Conservation (phyloP, 148 eudicot genomes). For the Nepenthes gracilis region DNA sequence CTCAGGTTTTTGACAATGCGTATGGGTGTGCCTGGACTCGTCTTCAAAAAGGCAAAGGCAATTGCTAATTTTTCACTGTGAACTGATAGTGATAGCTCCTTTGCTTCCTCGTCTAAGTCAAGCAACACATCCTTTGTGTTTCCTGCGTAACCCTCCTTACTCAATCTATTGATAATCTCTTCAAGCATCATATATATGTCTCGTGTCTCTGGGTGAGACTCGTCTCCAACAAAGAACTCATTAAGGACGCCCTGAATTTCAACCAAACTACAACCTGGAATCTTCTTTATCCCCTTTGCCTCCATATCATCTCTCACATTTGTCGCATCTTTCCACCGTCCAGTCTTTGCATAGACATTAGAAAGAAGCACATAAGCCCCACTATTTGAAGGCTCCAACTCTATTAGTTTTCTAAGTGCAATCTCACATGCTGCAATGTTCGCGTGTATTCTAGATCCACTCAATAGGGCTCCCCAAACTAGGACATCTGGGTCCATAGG, state of each 20-base stretch:
- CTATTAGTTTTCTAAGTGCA: slow-evolving; percentile 19
- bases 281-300: slow-evolving; percentile 18
- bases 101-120: slow-evolving; percentile 30
- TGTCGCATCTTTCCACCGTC: slow-evolving; percentile 26
- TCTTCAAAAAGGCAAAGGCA: slow-evolving; percentile 24
- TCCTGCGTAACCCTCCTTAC: slow-evolving; percentile 15
- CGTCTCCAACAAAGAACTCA: slow-evolving; percentile 29
- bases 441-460: slow-evolving; percentile 23
- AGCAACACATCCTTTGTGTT: slow-evolving; percentile 17
- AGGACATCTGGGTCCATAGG: slow-evolving; percentile 31
- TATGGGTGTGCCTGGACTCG: slow-evolving; percentile 15
- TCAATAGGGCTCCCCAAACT: slow-evolving; percentile 28
- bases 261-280: slow-evolving; percentile 23
- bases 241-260: slow-evolving; percentile 24
- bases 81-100: slow-evolving; percentile 14
- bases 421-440: slow-evolving; percentile 20
- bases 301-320: slow-evolving; percentile 21
- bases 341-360: slow-evolving; percentile 21
- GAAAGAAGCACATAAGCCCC: slow-evolving; percentile 27
- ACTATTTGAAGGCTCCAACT: slow-evolving; percentile 21
- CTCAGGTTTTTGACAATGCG: slow-evolving; percentile 21
- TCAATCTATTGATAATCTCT: slow-evolving; percentile 20
- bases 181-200: slow-evolving; percentile 20
- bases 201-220: slow-evolving; percentile 18
- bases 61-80: slow-evolving; percentile 30